phyloP scores from a whole-genome alignment of 805 yeast genomes.

The Komagataella pseudopastoris region DNA sequence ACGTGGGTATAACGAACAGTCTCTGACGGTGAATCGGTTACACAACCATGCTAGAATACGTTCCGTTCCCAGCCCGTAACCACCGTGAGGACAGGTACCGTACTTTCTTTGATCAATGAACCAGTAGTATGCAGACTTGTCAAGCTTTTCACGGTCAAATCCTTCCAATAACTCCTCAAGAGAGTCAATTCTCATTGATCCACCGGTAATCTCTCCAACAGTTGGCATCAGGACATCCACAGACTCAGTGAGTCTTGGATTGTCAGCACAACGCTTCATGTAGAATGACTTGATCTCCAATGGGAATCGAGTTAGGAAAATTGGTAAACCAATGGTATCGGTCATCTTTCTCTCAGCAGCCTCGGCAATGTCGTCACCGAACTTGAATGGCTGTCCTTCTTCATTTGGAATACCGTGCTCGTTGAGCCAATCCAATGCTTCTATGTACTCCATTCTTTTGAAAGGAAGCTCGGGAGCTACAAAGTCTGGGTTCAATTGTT shows the following conservation, averaged over 20 bases:
- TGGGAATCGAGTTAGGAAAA: constrained; percentile 88
- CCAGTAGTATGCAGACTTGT: constrained; percentile 84
- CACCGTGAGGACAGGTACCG: constrained; percentile 98
- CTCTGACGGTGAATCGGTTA: constrained; percentile 95
- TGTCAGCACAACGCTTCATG: constrained; percentile 88
- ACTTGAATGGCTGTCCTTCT: constrained; percentile 83
- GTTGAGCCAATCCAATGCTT: constrained; percentile 93
- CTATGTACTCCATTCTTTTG: constrained; percentile 79
- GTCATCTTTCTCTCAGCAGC: constrained; percentile 99
- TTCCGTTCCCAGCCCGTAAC: constrained; percentile 97
- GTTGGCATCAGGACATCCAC: constrained; percentile 98
- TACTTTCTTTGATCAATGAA: constrained; percentile 90
- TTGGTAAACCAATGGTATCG: constrained; percentile 86
- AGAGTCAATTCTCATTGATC: constrained; percentile 91
- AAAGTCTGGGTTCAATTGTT: constrained; percentile 88
- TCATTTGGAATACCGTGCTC: constrained; percentile 91
- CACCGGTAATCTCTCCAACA: constrained; percentile 98
- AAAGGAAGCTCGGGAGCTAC: constrained; percentile 76
- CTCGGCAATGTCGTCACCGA: constrained; percentile 98
- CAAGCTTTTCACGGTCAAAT: constrained; percentile 84
- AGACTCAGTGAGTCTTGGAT: constrained; percentile 91
- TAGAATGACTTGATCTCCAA: constrained; percentile 94
- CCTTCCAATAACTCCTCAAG: constrained; percentile 79
- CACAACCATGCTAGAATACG: constrained; percentile 97
- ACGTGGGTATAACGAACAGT: constrained; percentile 95